phyloP scores from a whole-genome alignment of 768 basidiomycete genomes.

The Pulveroboletus sp. region DNA sequence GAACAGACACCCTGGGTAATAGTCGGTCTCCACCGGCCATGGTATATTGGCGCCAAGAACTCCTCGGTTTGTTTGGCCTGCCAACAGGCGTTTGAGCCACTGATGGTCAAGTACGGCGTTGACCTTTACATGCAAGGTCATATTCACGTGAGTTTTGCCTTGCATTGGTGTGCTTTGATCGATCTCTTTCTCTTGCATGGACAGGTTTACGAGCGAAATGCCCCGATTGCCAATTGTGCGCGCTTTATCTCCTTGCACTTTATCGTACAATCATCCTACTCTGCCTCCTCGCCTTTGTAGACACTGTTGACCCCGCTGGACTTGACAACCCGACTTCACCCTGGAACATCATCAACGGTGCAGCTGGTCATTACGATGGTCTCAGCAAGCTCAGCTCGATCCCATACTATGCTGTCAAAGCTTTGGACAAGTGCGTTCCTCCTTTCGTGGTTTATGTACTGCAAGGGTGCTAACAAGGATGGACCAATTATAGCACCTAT shows the following conservation, averaged over 20 bases:
- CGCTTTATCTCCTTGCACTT: background rate
- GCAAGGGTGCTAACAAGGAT: background rate
- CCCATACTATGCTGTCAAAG: slow-evolving; percentile 8
- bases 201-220: slow-evolving; percentile 26
- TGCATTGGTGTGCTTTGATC: too few species aligned
- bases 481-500: slow-evolving; percentile 9
- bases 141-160: slow-evolving; percentile 17
- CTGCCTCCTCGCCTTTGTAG: slow-evolving; percentile 3
- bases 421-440: slow-evolving; percentile 12
- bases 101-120: slow-evolving; percentile 32
- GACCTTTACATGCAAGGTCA: slow-evolving; percentile 30
- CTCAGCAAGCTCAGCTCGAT: slow-evolving; percentile 10
- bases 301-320: slow-evolving; percentile 19
- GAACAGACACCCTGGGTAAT: slow-evolving; percentile 26
- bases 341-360: slow-evolving; percentile 30
- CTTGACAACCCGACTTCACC: slow-evolving; percentile 24
- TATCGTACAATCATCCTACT: too few species aligned
- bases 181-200: background rate
- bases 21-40: slow-evolving; percentile 28
- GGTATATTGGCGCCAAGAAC: slow-evolving; percentile 18
- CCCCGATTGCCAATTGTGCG: slow-evolving; percentile 26
- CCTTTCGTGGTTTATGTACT: background rate
- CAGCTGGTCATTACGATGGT: slow-evolving; percentile 27
- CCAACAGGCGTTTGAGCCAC: slow-evolving; percentile 27
- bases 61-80: slow-evolving; percentile 15